These are phyloP conservation scores for Naganishia cerealis DNA, from an alignment of 1,284 basidiomycete genomes.

Conservation along the genomic window DNA sequence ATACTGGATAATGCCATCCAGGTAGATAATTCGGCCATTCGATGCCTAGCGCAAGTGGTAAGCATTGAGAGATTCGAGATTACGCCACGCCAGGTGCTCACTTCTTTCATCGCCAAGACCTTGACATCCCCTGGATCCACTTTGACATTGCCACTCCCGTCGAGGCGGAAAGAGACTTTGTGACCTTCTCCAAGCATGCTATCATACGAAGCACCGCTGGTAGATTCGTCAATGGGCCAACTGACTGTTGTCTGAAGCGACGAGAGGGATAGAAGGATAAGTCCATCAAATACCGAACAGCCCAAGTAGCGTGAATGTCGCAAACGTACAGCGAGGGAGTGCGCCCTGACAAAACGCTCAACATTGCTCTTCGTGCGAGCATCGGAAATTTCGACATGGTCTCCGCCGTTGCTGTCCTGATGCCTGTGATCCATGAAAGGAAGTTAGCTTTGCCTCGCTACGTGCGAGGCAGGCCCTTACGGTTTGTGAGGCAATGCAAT, in stretches of 20 bases:
- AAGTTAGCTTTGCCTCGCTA: background rate
- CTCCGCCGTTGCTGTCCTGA: conserved; percentile 2
- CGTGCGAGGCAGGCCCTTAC: conserved; percentile 35
- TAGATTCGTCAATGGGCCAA: conserved; percentile 7
- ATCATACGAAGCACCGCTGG: background rate
- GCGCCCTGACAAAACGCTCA: conserved; percentile 46
- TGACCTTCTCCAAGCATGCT: conserved; percentile 41
- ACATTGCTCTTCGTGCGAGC: conserved; percentile 40
- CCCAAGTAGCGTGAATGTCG: background rate
- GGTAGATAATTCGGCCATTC: conserved; percentile 48
- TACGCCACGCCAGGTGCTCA: conserved; percentile 33
- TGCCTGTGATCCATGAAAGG: conserved; percentile 24
- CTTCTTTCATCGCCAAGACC: conserved; percentile 45
- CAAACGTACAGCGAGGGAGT: conserved; percentile 45
- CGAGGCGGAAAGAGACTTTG: conserved; percentile 38
- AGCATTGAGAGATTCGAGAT: background rate
- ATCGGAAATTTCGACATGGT: conserved; percentile 35
- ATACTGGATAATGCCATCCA: conserved; percentile 43
- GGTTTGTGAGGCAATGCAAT: conserved; percentile 48
- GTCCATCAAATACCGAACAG: background rate
- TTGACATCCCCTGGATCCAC: conserved; percentile 48
- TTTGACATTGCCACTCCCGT: conserved; percentile 38
- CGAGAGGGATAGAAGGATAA: background rate
- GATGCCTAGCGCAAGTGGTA: conserved; percentile 35
- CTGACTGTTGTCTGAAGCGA: conserved; percentile 28